Conservation (phyloP, 768 basidiomycete species). For the Calocybe indica region DNA sequence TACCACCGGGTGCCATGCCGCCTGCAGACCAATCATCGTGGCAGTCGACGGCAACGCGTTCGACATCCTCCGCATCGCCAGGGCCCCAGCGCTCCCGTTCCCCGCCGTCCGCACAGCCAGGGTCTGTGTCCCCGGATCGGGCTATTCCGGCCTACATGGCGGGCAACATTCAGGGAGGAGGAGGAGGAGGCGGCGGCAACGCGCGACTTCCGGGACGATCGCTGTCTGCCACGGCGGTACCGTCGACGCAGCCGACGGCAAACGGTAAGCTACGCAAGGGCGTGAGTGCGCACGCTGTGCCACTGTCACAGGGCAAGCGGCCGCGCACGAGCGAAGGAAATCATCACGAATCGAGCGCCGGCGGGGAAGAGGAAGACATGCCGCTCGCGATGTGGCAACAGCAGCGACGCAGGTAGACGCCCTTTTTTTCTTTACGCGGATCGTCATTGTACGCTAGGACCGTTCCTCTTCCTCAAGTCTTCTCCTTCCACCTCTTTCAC, state of each 20-base stretch:
- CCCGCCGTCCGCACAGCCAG: slow-evolving; percentile 20
- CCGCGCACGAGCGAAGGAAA: slow-evolving; percentile 36
- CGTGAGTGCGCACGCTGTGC: slow-evolving; percentile 56
- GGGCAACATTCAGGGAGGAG: background rate
- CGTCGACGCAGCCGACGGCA: slow-evolving; percentile 23
- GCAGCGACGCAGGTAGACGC: slow-evolving; percentile 50
- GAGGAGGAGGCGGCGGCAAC: slow-evolving; percentile 12
- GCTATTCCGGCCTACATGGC: no score
- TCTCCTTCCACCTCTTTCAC: slow-evolving; percentile 2
- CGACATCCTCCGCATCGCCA: slow-evolving; percentile 11
- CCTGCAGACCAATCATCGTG: slow-evolving; percentile 35
- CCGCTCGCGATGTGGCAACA: slow-evolving; percentile 79
- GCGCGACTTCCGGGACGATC: slow-evolving; percentile 59
- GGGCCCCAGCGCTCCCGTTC: slow-evolving; percentile 25
- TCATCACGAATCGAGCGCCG: slow-evolving; percentile 20
- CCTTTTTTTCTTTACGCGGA: slow-evolving; percentile 4
- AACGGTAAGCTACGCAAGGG: slow-evolving; percentile 62
- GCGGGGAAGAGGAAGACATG: slow-evolving; percentile 71
- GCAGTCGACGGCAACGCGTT: slow-evolving; percentile 7
- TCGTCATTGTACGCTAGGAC: slow-evolving; percentile 4
- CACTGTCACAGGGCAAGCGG: slow-evolving; percentile 29
- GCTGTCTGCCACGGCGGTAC: slow-evolving; percentile 57
- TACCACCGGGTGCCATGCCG: slow-evolving; percentile 61
- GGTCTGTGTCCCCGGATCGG: slow-evolving; percentile 23
- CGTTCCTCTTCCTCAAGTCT: slow-evolving; percentile 5